These are phyloP conservation scores for Chenopodium formosanum DNA, from an alignment of 148 eudicot species.

Conservation along the genomic window DNA sequence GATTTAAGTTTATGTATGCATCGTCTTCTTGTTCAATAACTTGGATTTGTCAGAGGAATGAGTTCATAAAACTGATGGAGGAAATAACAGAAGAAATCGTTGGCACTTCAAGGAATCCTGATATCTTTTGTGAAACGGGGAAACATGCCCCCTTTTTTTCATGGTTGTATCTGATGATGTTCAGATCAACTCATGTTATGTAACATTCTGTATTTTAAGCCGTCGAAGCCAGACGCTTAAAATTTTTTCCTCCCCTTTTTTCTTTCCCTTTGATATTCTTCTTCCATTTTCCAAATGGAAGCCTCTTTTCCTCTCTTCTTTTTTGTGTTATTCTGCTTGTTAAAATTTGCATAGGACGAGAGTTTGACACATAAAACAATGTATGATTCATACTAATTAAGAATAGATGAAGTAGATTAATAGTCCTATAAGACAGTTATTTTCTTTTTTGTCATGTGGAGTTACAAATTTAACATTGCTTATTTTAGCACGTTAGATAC, in stretches of 20 bases:
- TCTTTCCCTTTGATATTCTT: not conserved
- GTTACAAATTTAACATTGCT: not conserved
- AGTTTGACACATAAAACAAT: not conserved
- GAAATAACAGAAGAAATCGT: conserved; percentile 1
- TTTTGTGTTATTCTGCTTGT: not conserved
- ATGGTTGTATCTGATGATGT: conserved; percentile 43
- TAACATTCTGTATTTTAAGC: conserved; percentile 26
- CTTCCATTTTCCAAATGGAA: conserved; percentile 3
- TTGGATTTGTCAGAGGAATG: conserved; percentile 21
- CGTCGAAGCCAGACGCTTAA: not conserved
- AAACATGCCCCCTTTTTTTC: conserved; percentile 38
- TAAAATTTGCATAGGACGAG: not conserved
- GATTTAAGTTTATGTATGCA: conserved; percentile 23
- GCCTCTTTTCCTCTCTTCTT: not conserved
- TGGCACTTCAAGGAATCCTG: conserved; percentile 18
- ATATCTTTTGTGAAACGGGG: conserved; percentile 32
- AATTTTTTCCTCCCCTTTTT: not conserved
- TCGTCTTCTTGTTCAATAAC: conserved; percentile 23
- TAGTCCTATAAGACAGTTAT: not conserved
- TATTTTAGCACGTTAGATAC: not conserved
- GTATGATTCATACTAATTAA: not conserved
- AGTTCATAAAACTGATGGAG: conserved; percentile 5
- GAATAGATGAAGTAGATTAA: not conserved
- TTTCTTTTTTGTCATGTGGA: conserved; percentile 1
- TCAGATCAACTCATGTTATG: conserved; percentile 55